Evolutionary conservation across 1,284 basidiomycete species (phyloP), one percentile per base, ranked within the genome.

Genomic region (Ganoderma meredithae): DNA sequence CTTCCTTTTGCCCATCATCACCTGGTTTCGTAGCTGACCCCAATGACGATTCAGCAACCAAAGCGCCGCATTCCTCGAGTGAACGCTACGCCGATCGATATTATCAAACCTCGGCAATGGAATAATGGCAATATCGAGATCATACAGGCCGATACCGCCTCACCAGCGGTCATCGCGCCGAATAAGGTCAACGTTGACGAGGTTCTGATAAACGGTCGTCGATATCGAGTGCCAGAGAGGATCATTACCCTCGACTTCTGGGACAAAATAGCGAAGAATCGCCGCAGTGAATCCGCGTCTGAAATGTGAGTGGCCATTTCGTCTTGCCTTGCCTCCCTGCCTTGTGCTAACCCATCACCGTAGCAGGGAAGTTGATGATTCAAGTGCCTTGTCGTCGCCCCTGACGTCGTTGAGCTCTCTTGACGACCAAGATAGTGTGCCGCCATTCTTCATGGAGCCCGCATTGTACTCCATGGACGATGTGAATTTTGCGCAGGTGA

Each of bases 111-210:
- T 9, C 88, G 86, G 12, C 88, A 92, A 72, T 86, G 83, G 74
- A 98, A 99, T 80, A 98, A 98, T 76, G 97, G 97, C 65, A 95
- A 96, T 76, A 92, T 99, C 73, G 92, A 96, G 72, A 85, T 99
- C 71, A 87, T 95, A 43, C 91, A 94, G 40, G 84, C 89, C 13
- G 88, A 90, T 71, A 83, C 84, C 39, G 77, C 83, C 17, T 63
- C 74, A 10, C 59, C 67, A 76, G 81, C 63, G 76, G 81, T 63
- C 8, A 58, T 66, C 10, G 52, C 63, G 63, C 79, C 65, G 76
- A 81, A 79, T 52, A 88, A 84, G 71, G 82, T 92, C 53, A 76
- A 83, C 47, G 87, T 90, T 5, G 92, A 94, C 72, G 92, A 94
- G 72, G 89, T 94, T 13, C 80, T 92, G 63, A 94, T 94, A 73